A percentile compares a stretch with the other conserved stretches of the same genome.
Conservation (phyloP, 106 monocot species). For the Acanthochlamys bracteata region DNA sequence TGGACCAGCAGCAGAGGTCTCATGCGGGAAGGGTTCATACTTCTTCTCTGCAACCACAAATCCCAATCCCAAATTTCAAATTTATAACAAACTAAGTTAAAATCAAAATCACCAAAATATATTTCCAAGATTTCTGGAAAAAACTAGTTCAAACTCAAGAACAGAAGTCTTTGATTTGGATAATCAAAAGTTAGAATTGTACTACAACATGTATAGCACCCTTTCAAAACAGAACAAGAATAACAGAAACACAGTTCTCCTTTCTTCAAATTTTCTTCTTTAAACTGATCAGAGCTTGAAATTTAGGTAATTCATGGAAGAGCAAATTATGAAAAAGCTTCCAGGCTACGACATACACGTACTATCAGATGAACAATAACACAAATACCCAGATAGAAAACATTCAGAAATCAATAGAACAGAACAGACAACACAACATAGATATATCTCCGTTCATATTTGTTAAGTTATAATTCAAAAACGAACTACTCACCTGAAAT, state of each 20-base stretch:
- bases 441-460: not conserved
- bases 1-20: slow-evolving; percentile 14
- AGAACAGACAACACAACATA: too few relatives aligned
- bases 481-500: slow-evolving; percentile 32
- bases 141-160: not conserved
- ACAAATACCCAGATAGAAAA: too few relatives aligned
- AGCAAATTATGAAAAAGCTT: too few relatives aligned
- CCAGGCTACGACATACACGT: too few relatives aligned
- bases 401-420: too few relatives aligned
- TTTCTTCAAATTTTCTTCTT: not conserved
- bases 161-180: not conserved
- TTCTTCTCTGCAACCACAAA: slow-evolving; percentile 59
- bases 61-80: not conserved
- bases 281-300: too few relatives aligned
- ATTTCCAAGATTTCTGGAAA: not conserved
- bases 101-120: too few relatives aligned
- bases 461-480: not conserved
- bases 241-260: not conserved
- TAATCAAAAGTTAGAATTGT: not conserved
- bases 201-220: not conserved
- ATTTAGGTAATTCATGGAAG: too few relatives aligned
- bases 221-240: not conserved
- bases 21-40: slow-evolving; percentile 18
- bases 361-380: too few relatives aligned
- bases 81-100: too few relatives aligned